phyloP scores from a whole-genome alignment of 495 filamentous ascomycete species.

The Rostrohypoxylon terebratum region DNA sequence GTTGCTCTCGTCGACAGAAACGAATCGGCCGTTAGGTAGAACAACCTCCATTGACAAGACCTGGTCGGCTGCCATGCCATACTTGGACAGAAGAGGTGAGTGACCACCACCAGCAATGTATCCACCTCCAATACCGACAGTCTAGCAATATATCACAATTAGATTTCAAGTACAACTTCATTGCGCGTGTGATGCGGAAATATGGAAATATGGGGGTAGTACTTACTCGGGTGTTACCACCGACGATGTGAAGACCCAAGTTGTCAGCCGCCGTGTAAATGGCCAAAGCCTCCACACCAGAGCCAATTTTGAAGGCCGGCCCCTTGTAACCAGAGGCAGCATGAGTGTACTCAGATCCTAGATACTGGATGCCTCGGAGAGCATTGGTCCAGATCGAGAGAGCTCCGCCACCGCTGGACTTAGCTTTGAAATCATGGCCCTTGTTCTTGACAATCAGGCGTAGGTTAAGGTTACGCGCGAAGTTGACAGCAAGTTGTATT shows the following conservation, averaged over 20 bases:
- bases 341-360: conserved; percentile 31
- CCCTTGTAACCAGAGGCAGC: conserved; percentile 55
- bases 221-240: conserved; percentile 56
- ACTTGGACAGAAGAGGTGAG: conserved; percentile 53
- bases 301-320: conserved; percentile 66
- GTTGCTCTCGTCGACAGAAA: conserved; percentile 56
- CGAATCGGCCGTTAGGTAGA: conserved; percentile 56
- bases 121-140: conserved; percentile 55
- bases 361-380: conserved; percentile 48
- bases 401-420: conserved; percentile 61
- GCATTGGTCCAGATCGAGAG: conserved; percentile 71
- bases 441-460: conserved; percentile 73
- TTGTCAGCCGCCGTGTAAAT: conserved; percentile 61
- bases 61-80: conserved; percentile 63
- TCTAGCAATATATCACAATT: conserved; percentile 18
- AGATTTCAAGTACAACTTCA: conserved; percentile 8
- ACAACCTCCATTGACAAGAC: conserved; percentile 61
- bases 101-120: conserved; percentile 60
- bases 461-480: conserved; percentile 65
- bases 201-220: background rate
- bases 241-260: conserved; percentile 63
- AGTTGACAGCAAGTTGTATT: conserved; percentile 66
- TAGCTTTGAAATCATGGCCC: conserved; percentile 73
- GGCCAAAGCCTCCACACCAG: conserved; percentile 67
- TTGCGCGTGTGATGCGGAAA: background rate